These are phyloP conservation scores for Macaranga tanarius DNA, from an alignment of 441 rosid genomes.

Conservation along the genomic window DNA sequence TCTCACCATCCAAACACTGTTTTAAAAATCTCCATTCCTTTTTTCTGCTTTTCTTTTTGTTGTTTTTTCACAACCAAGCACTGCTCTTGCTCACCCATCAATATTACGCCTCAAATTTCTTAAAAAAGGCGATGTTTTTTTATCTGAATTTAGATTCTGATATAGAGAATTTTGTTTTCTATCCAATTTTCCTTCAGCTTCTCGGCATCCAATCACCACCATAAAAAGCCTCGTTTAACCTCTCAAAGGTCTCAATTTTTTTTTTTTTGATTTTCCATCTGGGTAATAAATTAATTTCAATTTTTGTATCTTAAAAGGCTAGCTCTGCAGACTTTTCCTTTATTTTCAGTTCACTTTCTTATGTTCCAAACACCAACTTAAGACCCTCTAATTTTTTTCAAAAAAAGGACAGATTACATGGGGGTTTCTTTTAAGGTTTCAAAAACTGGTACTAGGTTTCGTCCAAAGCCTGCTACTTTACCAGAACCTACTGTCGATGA, in stretches of 20 bases:
- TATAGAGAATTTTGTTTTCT: neutral
- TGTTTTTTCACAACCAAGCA: no score
- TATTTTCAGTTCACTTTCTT: conserved; percentile 3
- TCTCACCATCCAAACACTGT: conserved; percentile 23
- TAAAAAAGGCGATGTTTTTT: neutral
- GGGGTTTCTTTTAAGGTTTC: conserved; percentile 89
- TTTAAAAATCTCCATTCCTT: neutral
- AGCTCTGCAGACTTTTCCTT: neutral
- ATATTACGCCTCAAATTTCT: neutral
- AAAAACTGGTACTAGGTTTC: conserved; percentile 64
- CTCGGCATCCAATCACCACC: conserved; percentile 11
- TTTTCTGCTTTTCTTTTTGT: neutral
- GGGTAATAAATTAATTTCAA: neutral
- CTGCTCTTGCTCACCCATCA: neutral
- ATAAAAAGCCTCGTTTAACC: neutral
- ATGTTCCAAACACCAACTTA: conserved; percentile 6
- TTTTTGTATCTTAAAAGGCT: neutral
- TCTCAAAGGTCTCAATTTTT: conserved; percentile 7
- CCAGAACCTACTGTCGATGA: conserved; percentile 39
- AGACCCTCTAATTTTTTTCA: neutral
- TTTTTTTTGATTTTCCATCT: neutral
- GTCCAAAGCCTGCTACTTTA: conserved; percentile 45
- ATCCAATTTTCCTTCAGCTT: conserved; percentile 1
- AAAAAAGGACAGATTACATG: conserved; percentile 33
- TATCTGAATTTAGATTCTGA: neutral